Percentiles rank a stretch among this genome's conserved stretches.
phyloP scores from a whole-genome alignment of 2,329 filamentous ascomycete genomes.

The Chaetomium sp. region DNA sequence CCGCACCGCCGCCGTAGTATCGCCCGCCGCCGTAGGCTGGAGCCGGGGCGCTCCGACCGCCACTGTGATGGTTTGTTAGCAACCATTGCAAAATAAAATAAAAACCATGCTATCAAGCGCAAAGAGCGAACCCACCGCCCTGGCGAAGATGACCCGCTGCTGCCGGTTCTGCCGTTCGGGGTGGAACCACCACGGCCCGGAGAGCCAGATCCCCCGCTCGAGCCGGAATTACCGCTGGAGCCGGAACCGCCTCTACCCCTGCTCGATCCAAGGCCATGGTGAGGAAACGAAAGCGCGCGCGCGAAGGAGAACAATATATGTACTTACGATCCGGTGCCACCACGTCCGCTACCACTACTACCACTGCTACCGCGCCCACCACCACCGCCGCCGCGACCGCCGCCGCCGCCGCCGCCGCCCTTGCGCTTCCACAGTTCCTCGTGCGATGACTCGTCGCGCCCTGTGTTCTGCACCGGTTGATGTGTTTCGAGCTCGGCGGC shows the following conservation, averaged over 20 bases:
- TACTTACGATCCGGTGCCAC: constrained; percentile 16
- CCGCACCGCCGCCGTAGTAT: constrained; percentile 69
- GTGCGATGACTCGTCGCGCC: constrained; percentile 27
- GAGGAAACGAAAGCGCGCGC: not conserved
- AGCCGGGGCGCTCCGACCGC: constrained; percentile 54
- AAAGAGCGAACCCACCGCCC: constrained; percentile 14
- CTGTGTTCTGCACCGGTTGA: constrained; percentile 21
- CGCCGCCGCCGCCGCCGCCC: constrained; percentile 60
- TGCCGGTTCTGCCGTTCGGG: not conserved
- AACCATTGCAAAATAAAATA: not conserved
- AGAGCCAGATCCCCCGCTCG: not conserved
- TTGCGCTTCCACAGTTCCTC: constrained; percentile 61
- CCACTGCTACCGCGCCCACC: constrained; percentile 42
- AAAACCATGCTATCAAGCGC: not conserved
- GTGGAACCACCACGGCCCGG: not conserved
- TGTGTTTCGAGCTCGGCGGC: constrained; percentile 23
- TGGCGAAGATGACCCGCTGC: constrained; percentile 9
- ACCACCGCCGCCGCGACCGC: constrained; percentile 44
- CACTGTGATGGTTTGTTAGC: constrained; percentile 26
- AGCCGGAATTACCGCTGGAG: constrained; percentile 5
- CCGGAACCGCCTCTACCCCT: constrained; percentile 11
- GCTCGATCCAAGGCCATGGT: not conserved
- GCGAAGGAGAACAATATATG: not conserved
- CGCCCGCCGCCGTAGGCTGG: constrained; percentile 62
- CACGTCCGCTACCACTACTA: constrained; percentile 30